Evolutionary conservation across 2,329 filamentous ascomycete species (phyloP), one percentile per base, ranked within the genome.

Genomic region (Ceratocystis papillata): DNA sequence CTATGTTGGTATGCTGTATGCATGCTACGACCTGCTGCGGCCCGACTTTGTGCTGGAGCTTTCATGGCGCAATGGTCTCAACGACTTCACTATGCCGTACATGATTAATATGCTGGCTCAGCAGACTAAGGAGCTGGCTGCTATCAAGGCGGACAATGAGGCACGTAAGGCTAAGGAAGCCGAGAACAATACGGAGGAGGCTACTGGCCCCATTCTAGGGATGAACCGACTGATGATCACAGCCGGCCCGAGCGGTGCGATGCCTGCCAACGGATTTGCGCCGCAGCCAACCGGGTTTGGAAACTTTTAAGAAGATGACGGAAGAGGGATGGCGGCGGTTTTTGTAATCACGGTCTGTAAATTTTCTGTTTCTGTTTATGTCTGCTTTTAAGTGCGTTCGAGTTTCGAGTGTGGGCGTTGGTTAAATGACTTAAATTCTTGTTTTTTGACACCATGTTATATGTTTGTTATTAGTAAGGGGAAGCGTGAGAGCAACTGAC

Each of bases 1-100:
- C 83, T 99, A 96, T 75, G 94, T 96, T n/a, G 95, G 92, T 74
- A 99, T 99, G 92, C 83, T 99, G 62, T 99, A 99, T 74, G 88
- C 95, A 64, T 99, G 94, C 82, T 96, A 99, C 77, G 94, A 97
- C 68, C 87, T 99, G 69, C 92, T 99, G 71, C 90, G 90, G 20
- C 88, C 95, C 2, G 91, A 97, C 73, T 81, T 95, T 64, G 88
- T 99, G 67, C 84, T 99, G 76, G 94, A 99, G 79, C 84, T 99
- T 67, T 97, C 94, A 68, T 99, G 94, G 94, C 93, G 94, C 72
- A 83, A 96, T 74, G 90, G 91, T 68, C 87, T 99, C 48, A 86
- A 87, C 72, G 94, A 99, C 79, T 99, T 96, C 79, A 96, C 92
- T 61, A 99, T 99, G 95, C 94, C 94, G 20, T 99, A 96, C 81